Evolutionary conservation across 345 rosid species (phyloP).

Genomic region (Viola odorata): DNA sequence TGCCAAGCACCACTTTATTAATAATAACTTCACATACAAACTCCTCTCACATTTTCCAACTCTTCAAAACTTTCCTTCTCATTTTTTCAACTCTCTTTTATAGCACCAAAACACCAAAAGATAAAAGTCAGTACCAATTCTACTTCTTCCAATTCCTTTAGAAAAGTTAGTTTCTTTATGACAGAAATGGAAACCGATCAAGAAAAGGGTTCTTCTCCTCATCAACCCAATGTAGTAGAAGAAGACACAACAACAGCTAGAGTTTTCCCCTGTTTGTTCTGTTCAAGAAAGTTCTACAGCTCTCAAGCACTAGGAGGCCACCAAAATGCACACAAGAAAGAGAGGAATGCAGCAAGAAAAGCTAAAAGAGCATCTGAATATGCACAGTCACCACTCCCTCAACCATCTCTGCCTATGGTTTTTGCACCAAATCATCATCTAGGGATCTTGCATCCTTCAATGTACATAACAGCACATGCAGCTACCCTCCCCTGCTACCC

Average conservation of each 20-base stretch:
- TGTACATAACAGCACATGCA: constrained; percentile 45
- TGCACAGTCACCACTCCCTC: constrained; percentile 19
- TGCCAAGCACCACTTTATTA: constrained; percentile 33
- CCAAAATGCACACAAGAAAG: constrained; percentile 94
- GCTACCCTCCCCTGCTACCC: constrained; percentile 36
- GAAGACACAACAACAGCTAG: constrained; percentile 34
- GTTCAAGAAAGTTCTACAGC: constrained; percentile 77
- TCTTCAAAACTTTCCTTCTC: constrained; percentile 28
- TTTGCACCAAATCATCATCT: constrained; percentile 31
- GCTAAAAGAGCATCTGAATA: constrained; percentile 52
- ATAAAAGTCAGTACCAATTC: neutral
- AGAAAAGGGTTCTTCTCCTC: constrained; percentile 18
- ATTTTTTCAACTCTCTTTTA: constrained; percentile 14
- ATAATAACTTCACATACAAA: constrained; percentile 21
- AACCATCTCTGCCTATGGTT: constrained; percentile 29
- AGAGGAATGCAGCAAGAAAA: constrained; percentile 67
- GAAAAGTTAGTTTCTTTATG: neutral
- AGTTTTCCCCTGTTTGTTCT: constrained; percentile 67
- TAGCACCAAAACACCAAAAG: too few relatives aligned
- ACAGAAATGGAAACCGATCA: constrained; percentile 37
- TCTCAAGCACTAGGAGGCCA: constrained; percentile 97
- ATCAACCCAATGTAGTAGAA: constrained; percentile 20
- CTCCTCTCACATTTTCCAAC: constrained; percentile 59
- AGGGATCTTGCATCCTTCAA: constrained; percentile 42
- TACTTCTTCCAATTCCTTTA: neutral